Percentiles rank a stretch among this genome's conserved stretches.
Evolutionary conservation across 129 eudicot species (phyloP).

Genomic region (Artemisia argyi): DNA sequence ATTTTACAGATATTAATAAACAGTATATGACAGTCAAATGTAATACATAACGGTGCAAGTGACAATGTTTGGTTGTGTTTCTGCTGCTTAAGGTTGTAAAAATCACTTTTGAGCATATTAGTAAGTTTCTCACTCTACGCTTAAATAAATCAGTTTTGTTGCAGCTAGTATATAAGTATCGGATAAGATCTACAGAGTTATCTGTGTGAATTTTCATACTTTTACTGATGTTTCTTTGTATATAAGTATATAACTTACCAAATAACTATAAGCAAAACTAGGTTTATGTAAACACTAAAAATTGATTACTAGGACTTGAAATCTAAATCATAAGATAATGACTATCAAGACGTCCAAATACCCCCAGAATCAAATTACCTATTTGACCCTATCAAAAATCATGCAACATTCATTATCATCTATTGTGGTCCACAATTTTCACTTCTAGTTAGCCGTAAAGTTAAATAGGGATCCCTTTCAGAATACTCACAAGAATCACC

Average conservation of each 20-base stretch:
- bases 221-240: too few relatives aligned
- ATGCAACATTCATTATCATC: conserved; percentile 12
- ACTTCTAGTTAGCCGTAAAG: not conserved
- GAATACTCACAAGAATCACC: conserved; percentile 8
- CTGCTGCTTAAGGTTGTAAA: not conserved
- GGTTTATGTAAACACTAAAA: not conserved
- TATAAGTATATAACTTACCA: not conserved
- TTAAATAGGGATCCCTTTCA: not conserved
- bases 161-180: not conserved
- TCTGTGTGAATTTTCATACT: too few relatives aligned
- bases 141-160: conserved; percentile 1
- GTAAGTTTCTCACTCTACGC: not conserved
- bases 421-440: conserved; percentile 19
- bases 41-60: not conserved
- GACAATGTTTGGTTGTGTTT: conserved; percentile 6
- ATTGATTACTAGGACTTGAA: not conserved
- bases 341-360: conserved; percentile 11
- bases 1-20: not conserved
- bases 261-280: conserved; percentile 8
- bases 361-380: not conserved
- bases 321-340: not conserved
- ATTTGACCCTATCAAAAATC: conserved; percentile 11
- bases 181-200: too few relatives aligned
- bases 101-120: not conserved
- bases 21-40: not conserved